These are phyloP conservation scores for Saccharomyces hybrid DNA, from an alignment of 1,139 yeast species.

Conservation along the genomic window DNA sequence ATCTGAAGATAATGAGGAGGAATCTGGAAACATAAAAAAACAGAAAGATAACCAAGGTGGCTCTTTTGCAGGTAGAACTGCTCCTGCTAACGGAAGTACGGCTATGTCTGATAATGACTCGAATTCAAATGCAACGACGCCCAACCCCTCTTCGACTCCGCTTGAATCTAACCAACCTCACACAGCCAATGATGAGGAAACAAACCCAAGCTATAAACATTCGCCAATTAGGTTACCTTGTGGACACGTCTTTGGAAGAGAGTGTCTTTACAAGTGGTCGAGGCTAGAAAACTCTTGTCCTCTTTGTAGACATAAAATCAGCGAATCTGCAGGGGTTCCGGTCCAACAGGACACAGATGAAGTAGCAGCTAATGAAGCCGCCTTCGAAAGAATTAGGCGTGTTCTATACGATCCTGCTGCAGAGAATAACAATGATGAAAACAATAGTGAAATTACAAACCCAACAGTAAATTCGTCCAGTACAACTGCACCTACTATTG, in stretches of 20 bases:
- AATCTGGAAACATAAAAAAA: constrained; percentile 14
- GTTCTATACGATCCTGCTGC: constrained; percentile 17
- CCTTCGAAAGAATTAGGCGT: constrained; percentile 24
- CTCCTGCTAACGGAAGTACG: no score
- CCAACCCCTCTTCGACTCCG: constrained; percentile 3
- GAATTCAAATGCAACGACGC: background rate
- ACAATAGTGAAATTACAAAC: background rate
- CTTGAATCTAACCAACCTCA: constrained; percentile 3
- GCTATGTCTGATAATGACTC: background rate
- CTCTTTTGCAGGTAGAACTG: constrained; percentile 4
- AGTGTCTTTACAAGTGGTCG: constrained; percentile 73
- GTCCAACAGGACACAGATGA: constrained; percentile 8
- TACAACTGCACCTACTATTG: background rate
- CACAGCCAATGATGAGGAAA: constrained; percentile 9
- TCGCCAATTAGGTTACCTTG: constrained; percentile 71
- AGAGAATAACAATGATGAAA: background rate
- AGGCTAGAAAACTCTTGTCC: constrained; percentile 67
- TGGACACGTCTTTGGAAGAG: constrained; percentile 66
- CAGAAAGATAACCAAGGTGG: constrained; percentile 11
- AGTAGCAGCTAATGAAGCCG: constrained; percentile 14
- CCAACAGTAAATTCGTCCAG: background rate
- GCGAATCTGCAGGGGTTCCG: constrained; percentile 27
- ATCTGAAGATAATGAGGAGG: constrained; percentile 18
- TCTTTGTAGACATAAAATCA: constrained; percentile 53
- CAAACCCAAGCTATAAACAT: constrained; percentile 42